A percentile compares a stretch with the other conserved stretches of the same genome.
Conservation (phyloP, 352 stramenopile species). For the Globisporangium polare region DNA sequence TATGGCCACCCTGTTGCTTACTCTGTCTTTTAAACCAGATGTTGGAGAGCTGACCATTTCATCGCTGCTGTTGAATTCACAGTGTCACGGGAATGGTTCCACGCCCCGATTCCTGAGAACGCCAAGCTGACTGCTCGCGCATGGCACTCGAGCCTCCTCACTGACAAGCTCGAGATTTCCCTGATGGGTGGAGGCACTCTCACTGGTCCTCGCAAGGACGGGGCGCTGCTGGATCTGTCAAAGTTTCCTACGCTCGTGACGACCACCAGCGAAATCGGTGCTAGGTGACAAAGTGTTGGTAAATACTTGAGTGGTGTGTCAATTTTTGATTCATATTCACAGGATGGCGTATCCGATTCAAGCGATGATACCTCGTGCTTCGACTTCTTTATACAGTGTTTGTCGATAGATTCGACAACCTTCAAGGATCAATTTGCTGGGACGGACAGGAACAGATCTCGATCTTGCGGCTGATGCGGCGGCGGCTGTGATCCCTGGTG, state of each 20-base stretch:
- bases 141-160: conserved; percentile 66
- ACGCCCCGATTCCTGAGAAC: conserved; percentile 31
- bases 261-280: background rate
- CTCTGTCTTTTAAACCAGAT: too few species aligned
- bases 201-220: conserved; percentile 47
- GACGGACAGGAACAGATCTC: conserved; percentile 14
- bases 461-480: background rate
- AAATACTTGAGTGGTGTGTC: too few species aligned
- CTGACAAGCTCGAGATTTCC: conserved; percentile 29
- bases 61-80: background rate
- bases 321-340: background rate
- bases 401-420: background rate
- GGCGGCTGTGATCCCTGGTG: background rate
- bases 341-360: background rate
- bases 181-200: conserved; percentile 60
- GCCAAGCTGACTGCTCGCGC: conserved; percentile 35
- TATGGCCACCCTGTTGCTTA: background rate
- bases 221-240: conserved; percentile 44
- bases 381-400: background rate
- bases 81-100: conserved; percentile 39
- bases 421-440: conserved; percentile 6
- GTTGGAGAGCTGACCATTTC: too few species aligned
- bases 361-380: background rate
- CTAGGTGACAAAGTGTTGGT: background rate
- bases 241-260: conserved; percentile 23